Base-by-base conservation (phyloP, 345 rosid species). In the Jatropha curcas region DNA sequence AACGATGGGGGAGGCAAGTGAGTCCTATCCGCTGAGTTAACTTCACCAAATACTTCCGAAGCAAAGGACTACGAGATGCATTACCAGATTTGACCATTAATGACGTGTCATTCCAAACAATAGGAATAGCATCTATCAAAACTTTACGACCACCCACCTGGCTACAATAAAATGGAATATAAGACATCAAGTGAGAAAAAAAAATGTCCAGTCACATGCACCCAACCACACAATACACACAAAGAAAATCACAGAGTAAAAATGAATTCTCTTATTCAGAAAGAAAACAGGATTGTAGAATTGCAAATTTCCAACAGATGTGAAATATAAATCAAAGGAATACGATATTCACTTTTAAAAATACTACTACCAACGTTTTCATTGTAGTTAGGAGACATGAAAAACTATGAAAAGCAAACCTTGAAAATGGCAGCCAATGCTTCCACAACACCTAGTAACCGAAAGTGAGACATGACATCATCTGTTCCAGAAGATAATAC, bases 371-470 rank as follows among this genome's bases (percentile, higher is more conserved):
- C 30, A 22, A 12, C 25, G 28, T 62, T 57, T 41, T 30, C 62
- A 28, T 25, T 35, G 12, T 12, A 39, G 60, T 41, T 35, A 27
- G 25, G 64, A 53, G 50, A 60, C 68, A 57, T 28, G 30, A 55
- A 67, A 19, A 64, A 61, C 57, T 53, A 55, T 53, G 59, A 55
- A 76, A 70, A 37, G 68, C 62, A 76, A 76, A 94, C 99, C 99
- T 95, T 92, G 76, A 92, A 94, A 80, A 91, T 87, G 75, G 97
- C 86, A 80, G 97, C 93, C 68, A 95, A 72, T 46, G 98, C 94
- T 79, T 91, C 98, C 80, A 89, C 80, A n/a, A 82, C 94, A 74
- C 98, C 99, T 69, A 92, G 85, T 75, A 90, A 82, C 82, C 74
- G 88, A 77, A 95, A 95, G 73, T 89, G 88, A 64, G 84, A 78